Evolutionary conservation across 805 yeast genomes (phyloP), one percentile per base, ranked within the genome.

Genomic region (Candida lessepsii): DNA sequence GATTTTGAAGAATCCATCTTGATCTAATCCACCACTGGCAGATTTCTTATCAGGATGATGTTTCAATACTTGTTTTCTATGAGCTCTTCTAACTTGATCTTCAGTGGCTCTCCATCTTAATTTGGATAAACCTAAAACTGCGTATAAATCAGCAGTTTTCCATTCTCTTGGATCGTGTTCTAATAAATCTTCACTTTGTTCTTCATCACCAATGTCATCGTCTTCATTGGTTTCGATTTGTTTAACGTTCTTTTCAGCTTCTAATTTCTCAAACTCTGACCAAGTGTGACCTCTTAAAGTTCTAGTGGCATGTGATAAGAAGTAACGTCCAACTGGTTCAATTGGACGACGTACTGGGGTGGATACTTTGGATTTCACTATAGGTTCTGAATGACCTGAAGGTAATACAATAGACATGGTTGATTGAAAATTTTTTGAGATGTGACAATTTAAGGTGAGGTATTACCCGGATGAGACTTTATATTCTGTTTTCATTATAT

Each of bases 41-140:
- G 96, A 89, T 74, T 87, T 90, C 78, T 93, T 93, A 70, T 93
- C 99, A 51, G 99, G 99, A 66, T 93, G 99, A 67, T 91, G 96
- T 73, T 83, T 87, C 69, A 93, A 77, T 20, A 93, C 98, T 70
- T 88, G 95, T 65, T 83, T 84, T 76, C 99, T 84, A 77, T 91
- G 97, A 42, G 98, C 97, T 65, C 89, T 83, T 70, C 95, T 84
- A 60, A 93, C 81, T 68, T 90, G 97, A 56, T 83, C 95, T 55
- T 83, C 90, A 41, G 87, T 88, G 50, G 99, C 98, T 52, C 69
- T 81, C 82, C 78, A 83, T 75, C 99, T 83, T 66, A 86, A 80
- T 62, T 88, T 86, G 47, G 95, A 82, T 56, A 93, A 74, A 49
- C 99, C 98, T 68, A 93, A 78, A 36, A 93, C 98, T 40, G 95